Evolutionary conservation across 352 stramenopile species (phyloP), one percentile per base, ranked within the genome.

Genomic region (Elongisporangium senticosum): DNA sequence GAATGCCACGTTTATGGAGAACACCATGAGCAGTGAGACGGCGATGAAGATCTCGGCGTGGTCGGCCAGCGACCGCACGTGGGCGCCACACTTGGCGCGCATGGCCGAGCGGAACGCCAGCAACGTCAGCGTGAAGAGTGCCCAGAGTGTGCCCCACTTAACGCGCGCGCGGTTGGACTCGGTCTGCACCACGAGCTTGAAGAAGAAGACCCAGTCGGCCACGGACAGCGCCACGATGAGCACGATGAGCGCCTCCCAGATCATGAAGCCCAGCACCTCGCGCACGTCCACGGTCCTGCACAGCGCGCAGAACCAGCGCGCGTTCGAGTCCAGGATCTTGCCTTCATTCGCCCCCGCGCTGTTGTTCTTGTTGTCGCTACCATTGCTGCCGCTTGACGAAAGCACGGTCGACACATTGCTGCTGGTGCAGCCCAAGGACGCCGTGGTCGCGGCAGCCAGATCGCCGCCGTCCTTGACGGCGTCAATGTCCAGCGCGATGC

Each of bases 1-100:
- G 22, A 75, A 75, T 17, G 70, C 71, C 19, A 79, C 62, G 58
- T 83, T 83, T 26, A 61, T 70, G 15, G 64, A 69, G 26, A 80
- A 69, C 8, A 77, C 68, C 62, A 75, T 81, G 13, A 62, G 61
- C 10, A 74, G 56, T 23, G 58, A 72, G 28, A 68, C 53, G 33
- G 48, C 51, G 15, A 63, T 56, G 49, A 77, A 77, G 56, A 74
- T 68, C 67, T 77, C 69, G 40, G 66, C 69, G 54, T 77, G 69
- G 8, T 69, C 60, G 1, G 50, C 55, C 28, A 75, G 43, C 28
- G 40, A 28, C 7, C 60, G 58, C 15, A 75, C 53, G 58, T 66
- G 23, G 28, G 51, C 7, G 19, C 57, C 63, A 43, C 63, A 69
- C 19, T 26, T 48, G 28, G 54, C 53, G 14, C 62, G 67, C 22